phyloP scores from a whole-genome alignment of 305 asterid genomes.

The Fraxinus greggii region DNA sequence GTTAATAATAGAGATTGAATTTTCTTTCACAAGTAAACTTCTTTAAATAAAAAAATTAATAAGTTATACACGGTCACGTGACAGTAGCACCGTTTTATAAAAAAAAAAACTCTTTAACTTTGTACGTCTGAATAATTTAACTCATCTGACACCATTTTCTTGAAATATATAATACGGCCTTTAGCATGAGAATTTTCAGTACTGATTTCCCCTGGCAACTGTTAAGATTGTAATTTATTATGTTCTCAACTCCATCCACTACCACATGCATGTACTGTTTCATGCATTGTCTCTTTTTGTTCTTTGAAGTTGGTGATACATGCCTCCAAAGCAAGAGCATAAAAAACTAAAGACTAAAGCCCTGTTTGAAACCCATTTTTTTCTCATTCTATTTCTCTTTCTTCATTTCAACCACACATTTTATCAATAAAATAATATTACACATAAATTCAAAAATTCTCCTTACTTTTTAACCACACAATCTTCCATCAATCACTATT shows the following conservation, averaged over 20 bases:
- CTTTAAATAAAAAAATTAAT: not conserved
- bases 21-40: not conserved
- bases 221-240: not conserved
- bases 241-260: not conserved
- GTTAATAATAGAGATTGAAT: not conserved
- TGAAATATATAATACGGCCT: not conserved
- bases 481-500: too few species aligned
- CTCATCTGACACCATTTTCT: not conserved
- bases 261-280: not conserved
- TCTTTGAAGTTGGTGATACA: not conserved
- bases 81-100: not conserved
- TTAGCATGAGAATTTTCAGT: not conserved
- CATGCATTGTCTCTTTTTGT: not conserved
- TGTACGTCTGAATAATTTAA: not conserved
- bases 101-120: not conserved
- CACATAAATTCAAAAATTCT: too few species aligned
- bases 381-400: too few species aligned
- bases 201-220: not conserved
- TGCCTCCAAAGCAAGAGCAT: not conserved
- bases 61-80: not conserved
- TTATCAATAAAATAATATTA: too few species aligned
- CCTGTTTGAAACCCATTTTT: too few species aligned
- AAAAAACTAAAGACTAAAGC: not conserved
- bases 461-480: too few species aligned
- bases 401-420: too few species aligned